Evolutionary conservation across 345 rosid genomes (phyloP).

Genomic region (Citrus inodora): DNA sequence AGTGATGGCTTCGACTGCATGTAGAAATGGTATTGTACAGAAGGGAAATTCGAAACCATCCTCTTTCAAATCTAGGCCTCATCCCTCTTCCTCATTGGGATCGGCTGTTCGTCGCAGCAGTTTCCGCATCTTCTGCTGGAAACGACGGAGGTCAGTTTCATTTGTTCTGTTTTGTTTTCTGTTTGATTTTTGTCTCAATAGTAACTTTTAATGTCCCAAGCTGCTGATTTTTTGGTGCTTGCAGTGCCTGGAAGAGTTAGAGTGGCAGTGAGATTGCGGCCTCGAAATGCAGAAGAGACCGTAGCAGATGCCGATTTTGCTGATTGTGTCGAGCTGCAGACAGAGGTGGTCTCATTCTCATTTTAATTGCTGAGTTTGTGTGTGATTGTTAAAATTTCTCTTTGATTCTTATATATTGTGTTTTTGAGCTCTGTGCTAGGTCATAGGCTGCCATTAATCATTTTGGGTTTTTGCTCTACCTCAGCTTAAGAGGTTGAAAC

Average conservation of each 20-base stretch:
- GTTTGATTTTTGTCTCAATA: no score
- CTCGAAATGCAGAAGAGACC: conserved; percentile 81
- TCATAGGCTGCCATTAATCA: conserved; percentile 7
- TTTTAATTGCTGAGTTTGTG: neutral
- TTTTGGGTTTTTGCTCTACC: conserved; percentile 6
- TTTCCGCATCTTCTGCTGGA: conserved; percentile 42
- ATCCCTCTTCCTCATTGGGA: conserved; percentile 38
- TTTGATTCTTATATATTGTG: neutral
- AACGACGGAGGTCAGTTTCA: conserved; percentile 61
- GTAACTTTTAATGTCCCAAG: neutral
- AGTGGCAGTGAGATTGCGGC: conserved; percentile 92
- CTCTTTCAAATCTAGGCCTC: conserved; percentile 70
- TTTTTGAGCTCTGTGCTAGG: conserved; percentile 6
- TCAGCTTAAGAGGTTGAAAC: conserved; percentile 93
- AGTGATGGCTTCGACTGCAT: conserved; percentile 53
- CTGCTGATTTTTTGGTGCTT: conserved; percentile 1
- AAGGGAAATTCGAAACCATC: conserved; percentile 59
- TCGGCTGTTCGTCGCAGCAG: conserved; percentile 64
- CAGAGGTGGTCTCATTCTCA: conserved; percentile 57
- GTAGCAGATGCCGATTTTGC: conserved; percentile 97
- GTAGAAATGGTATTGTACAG: conserved; percentile 46
- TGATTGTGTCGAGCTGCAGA: conserved; percentile 93
- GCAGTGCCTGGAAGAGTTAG: conserved; percentile 94
- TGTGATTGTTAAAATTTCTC: neutral
- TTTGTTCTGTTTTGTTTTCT: neutral